Conservation (phyloP, 768 basidiomycete species). For the Hirschioporus abietinus region DNA sequence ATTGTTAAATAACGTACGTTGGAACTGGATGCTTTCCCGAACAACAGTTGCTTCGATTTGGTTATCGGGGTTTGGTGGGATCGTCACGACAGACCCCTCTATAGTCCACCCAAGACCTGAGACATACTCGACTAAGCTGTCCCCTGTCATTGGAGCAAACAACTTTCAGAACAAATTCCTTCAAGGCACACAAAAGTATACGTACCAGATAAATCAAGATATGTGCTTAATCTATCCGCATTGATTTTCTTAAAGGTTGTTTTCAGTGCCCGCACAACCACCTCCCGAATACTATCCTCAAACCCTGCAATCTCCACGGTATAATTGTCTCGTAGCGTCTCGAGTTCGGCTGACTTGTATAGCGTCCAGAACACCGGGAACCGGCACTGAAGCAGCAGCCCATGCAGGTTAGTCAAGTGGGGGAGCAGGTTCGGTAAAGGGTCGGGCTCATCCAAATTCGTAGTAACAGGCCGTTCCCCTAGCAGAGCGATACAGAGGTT, state of each 20-base stretch:
- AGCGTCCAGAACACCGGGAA: slow-evolving; percentile 83
- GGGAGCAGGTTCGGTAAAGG: slow-evolving; percentile 70
- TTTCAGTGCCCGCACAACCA: slow-evolving; percentile 70
- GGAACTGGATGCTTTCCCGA: slow-evolving; percentile 75
- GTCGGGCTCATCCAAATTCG: slow-evolving; percentile 72
- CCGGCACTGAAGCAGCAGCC: slow-evolving; percentile 74
- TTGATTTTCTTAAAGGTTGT: slow-evolving; percentile 75
- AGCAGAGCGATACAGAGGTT: slow-evolving; percentile 91
- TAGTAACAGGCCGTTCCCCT: slow-evolving; percentile 57
- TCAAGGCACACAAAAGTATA: slow-evolving; percentile 29
- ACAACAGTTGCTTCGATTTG: slow-evolving; percentile 82
- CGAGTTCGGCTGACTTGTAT: slow-evolving; percentile 66
- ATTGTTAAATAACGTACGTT: slow-evolving; percentile 48
- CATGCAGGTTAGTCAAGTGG: slow-evolving; percentile 58
- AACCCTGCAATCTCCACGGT: slow-evolving; percentile 81
- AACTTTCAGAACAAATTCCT: not conserved
- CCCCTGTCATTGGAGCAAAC: slow-evolving; percentile 32
- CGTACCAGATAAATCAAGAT: slow-evolving; percentile 62
- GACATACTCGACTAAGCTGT: slow-evolving; percentile 55
- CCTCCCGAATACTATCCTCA: slow-evolving; percentile 75
- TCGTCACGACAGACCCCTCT: slow-evolving; percentile 50
- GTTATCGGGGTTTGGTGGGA: slow-evolving; percentile 84
- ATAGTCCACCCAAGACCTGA: slow-evolving; percentile 62
- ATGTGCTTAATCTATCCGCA: slow-evolving; percentile 59
- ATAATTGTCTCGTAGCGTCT: slow-evolving; percentile 77